Conservation (phyloP, 148 eudicot species). For the Rhododendron mucronatum region DNA sequence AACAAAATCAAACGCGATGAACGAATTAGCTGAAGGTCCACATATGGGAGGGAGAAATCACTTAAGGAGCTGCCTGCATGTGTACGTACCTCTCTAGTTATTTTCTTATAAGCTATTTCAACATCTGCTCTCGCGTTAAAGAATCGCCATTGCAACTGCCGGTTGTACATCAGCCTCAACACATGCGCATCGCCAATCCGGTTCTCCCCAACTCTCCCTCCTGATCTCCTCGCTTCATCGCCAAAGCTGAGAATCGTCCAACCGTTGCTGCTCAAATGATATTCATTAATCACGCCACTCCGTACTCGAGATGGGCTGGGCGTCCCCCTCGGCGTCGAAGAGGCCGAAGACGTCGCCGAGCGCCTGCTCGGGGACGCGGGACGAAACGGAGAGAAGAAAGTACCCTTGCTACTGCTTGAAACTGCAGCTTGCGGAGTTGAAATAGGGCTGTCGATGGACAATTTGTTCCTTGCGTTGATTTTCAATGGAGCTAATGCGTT, state of each 20-base stretch:
- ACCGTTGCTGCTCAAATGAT: constrained; percentile 17
- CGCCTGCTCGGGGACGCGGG: constrained; percentile 28
- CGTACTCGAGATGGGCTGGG: constrained; percentile 58
- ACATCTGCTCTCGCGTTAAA: constrained; percentile 66
- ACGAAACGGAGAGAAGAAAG: constrained; percentile 41
- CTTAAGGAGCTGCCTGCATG: not conserved
- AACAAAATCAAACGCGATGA: not conserved
- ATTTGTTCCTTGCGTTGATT: constrained; percentile 23
- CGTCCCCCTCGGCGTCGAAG: constrained; percentile 40
- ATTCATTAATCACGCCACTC: constrained; percentile 22
- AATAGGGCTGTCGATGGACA: constrained; percentile 24
- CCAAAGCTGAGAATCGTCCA: constrained; percentile 58
- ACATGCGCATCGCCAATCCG: constrained; percentile 60
- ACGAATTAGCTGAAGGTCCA: not conserved
- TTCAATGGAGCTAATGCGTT: constrained; percentile 26
- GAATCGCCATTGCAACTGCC: constrained; percentile 83
- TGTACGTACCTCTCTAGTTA: constrained; percentile 54
- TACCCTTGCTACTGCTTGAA: constrained; percentile 32
- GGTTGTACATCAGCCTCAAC: constrained; percentile 55
- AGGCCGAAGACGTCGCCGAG: constrained; percentile 17
- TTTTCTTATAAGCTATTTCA: constrained; percentile 37
- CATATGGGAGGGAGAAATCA: not conserved
- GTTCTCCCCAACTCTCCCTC: constrained; percentile 59
- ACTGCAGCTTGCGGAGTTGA: constrained; percentile 36
- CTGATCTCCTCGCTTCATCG: constrained; percentile 46